phyloP scores from a whole-genome alignment of 495 filamentous ascomycete species.

The Lasiosphaeria ovina region DNA sequence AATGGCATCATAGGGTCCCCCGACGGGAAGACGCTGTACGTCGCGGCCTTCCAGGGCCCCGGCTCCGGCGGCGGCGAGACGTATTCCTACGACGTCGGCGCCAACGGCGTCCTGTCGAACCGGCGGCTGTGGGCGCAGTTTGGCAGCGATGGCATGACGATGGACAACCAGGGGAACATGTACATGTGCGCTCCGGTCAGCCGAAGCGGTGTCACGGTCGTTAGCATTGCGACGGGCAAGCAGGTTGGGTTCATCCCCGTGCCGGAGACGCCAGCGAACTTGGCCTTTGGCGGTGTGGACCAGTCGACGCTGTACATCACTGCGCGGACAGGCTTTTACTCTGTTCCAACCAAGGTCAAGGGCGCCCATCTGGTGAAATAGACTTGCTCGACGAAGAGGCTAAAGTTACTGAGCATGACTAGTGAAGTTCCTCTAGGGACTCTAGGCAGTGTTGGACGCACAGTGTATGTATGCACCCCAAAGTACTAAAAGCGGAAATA shows the following conservation, averaged over 20 bases:
- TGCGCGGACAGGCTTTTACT: conserved; percentile 18
- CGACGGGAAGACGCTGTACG: conserved; percentile 20
- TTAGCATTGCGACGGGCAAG: conserved; percentile 18
- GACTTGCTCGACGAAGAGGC: conserved; percentile 10
- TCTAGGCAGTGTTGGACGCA: conserved; percentile 3
- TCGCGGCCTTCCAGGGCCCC: conserved; percentile 15
- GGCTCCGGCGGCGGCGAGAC: conserved; percentile 16
- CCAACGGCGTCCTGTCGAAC: conserved; percentile 18
- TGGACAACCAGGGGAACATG: conserved; percentile 20
- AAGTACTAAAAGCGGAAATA: no score
- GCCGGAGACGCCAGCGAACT: conserved; percentile 13
- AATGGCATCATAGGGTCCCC: conserved; percentile 16
- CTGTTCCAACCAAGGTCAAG: conserved; percentile 18
- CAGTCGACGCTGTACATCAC: conserved; percentile 20
- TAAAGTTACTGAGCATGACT: no score
- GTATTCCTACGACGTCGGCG: conserved; percentile 16
- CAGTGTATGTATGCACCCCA: not conserved
- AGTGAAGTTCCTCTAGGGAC: no score
- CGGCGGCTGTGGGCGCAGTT: conserved; percentile 14
- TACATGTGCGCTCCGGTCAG: conserved; percentile 14
- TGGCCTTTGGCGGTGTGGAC: conserved; percentile 20
- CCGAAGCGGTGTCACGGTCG: conserved; percentile 15
- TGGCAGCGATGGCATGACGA: conserved; percentile 20
- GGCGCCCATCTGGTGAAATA: conserved; percentile 19
- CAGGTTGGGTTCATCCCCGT: conserved; percentile 18